A percentile compares a stretch with the other conserved stretches of the same genome.
These are phyloP conservation scores for Fusarium globosum DNA, from an alignment of 2,329 filamentous ascomycete species.

Conservation along the genomic window DNA sequence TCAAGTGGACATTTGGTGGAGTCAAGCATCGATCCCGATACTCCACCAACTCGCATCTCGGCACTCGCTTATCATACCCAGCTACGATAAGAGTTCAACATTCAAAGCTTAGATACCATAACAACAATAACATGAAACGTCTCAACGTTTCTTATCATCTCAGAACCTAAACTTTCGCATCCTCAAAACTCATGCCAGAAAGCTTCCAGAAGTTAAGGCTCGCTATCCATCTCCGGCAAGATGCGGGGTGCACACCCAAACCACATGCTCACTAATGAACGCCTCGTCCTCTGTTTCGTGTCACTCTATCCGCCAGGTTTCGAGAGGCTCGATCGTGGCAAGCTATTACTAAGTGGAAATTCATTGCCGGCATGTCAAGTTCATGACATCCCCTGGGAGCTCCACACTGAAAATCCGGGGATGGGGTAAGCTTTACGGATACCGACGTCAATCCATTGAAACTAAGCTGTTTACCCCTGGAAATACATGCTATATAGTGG, in stretches of 20 bases:
- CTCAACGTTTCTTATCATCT: neutral
- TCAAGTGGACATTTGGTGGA: neutral
- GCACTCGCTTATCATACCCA: conserved; percentile 1
- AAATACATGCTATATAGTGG: neutral
- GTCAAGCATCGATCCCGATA: neutral
- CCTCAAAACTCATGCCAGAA: neutral
- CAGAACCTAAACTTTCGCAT: accelerated
- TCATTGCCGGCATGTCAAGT: neutral
- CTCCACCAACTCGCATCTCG: conserved; percentile 4
- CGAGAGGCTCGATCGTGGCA: neutral
- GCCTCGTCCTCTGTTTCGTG: neutral
- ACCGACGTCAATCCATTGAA: neutral
- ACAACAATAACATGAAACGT: neutral
- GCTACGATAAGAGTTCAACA: neutral
- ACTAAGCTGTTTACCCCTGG: no score
- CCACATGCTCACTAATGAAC: neutral
- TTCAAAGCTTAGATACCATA: neutral
- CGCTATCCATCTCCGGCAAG: neutral
- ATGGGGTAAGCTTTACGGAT: neutral
- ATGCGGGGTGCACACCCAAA: conserved; percentile 6
- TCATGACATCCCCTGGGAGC: neutral
- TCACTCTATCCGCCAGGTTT: neutral
- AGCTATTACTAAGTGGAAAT: conserved; percentile 2
- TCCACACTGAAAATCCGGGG: conserved; percentile 6
- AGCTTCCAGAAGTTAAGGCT: neutral